These are phyloP conservation scores for Echinochloa phyllopogon DNA, from an alignment of 176 grass and related monocot genomes.

Conservation along the genomic window DNA sequence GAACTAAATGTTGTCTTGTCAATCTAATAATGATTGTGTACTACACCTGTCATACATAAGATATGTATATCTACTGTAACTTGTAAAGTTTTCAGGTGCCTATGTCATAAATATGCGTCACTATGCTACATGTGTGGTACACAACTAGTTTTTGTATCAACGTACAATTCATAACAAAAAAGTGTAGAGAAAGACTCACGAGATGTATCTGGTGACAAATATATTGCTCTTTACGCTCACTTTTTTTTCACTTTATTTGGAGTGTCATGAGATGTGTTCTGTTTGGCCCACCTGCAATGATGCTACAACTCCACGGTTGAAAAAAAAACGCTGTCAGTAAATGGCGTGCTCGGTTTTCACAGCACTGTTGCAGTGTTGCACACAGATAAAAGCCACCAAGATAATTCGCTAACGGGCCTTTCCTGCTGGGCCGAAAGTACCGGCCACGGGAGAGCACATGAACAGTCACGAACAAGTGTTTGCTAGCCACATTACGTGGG, in stretches of 20 bases:
- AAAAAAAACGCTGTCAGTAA: neutral
- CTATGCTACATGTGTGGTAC: neutral
- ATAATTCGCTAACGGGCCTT: constrained; percentile 19
- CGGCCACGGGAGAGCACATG: too few species aligned
- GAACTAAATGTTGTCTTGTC: neutral
- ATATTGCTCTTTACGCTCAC: neutral
- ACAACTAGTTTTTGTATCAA: fast-evolving
- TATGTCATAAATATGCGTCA: neutral
- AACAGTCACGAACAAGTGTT: too few species aligned
- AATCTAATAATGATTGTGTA: neutral
- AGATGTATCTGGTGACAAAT: neutral
- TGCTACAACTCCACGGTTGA: neutral
- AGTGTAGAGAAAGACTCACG: neutral
- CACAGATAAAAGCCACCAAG: neutral
- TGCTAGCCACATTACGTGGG: neutral
- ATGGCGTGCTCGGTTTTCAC: neutral
- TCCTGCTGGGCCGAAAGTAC: neutral
- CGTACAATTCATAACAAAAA: neutral
- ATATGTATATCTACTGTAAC: neutral
- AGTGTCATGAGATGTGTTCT: constrained; percentile 14
- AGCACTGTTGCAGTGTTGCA: neutral
- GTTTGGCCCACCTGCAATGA: constrained; percentile 22
- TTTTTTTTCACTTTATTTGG: neutral
- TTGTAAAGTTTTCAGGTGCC: neutral
- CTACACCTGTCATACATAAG: too few species aligned